Conservation (phyloP, 805 yeast genomes). For the Peterozyma toletana region DNA sequence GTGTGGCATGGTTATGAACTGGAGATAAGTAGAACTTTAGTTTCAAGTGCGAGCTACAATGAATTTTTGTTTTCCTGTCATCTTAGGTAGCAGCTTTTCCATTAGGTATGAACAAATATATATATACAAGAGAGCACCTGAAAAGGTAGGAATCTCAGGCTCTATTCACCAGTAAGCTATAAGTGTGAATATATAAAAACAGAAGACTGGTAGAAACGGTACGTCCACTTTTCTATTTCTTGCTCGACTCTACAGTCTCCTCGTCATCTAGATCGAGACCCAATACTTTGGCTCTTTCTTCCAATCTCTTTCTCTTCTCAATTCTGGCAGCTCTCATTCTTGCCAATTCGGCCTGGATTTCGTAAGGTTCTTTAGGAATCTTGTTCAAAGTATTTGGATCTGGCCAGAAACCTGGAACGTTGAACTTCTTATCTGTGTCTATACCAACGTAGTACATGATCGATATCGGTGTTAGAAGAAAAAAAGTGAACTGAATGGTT, state of each 20-base stretch:
- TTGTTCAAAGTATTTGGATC: constrained; percentile 88
- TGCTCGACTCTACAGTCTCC: constrained; percentile 12
- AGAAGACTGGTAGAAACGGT: no score
- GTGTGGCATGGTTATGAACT: no score
- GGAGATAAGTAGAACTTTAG: no score
- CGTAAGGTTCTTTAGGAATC: constrained; percentile 89
- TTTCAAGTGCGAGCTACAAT: no score
- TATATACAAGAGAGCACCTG: no score
- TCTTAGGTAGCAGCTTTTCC: no score
- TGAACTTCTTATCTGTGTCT: constrained; percentile 81
- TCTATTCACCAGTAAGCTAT: no score
- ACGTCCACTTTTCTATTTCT: no score
- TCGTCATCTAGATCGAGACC: constrained; percentile 55
- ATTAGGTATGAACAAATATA: no score
- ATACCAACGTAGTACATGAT: constrained; percentile 92
- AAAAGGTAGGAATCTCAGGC: no score
- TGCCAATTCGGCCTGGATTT: constrained; percentile 85
- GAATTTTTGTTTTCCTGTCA: no score
- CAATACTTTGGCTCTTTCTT: constrained; percentile 59
- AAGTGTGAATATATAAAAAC: no score
- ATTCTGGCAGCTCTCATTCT: constrained; percentile 71
- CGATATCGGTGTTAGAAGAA: constrained; percentile 78
- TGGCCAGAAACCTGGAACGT: constrained; percentile 95
- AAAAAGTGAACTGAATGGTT: constrained; percentile 60
- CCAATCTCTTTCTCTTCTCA: constrained; percentile 67